phyloP scores from a whole-genome alignment of 371 early-diverging fungal genomes.

The Saksenaea vasiformis region DNA sequence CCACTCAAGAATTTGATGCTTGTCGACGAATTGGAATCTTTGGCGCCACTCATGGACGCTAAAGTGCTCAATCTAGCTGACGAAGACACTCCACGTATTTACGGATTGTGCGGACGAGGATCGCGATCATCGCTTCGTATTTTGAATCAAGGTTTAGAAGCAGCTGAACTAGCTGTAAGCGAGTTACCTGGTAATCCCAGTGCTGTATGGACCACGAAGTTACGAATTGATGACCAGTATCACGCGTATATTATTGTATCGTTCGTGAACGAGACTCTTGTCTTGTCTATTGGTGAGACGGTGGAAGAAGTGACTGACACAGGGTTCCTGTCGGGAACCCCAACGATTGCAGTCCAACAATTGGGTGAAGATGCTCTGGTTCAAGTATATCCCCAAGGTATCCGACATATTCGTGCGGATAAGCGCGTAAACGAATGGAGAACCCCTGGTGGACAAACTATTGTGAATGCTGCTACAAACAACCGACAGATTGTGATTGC shows the following conservation, averaged over 20 bases:
- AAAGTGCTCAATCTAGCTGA: slow-evolving; percentile 84
- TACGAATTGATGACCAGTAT: slow-evolving; percentile 63
- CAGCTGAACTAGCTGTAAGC: slow-evolving; percentile 87
- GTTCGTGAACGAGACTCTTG: slow-evolving; percentile 91
- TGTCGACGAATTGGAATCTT: slow-evolving; percentile 89
- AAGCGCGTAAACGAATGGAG: slow-evolving; percentile 94
- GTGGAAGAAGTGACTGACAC: slow-evolving; percentile 94
- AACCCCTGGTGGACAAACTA: slow-evolving; percentile 73
- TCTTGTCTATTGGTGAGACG: slow-evolving; percentile 91
- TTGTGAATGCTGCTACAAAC: slow-evolving; percentile 82
- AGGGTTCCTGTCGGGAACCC: slow-evolving; percentile 78
- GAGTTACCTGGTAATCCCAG: slow-evolving; percentile 94
- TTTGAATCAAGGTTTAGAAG: slow-evolving; percentile 91
- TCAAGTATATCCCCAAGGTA: slow-evolving; percentile 87
- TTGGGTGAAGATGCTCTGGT: slow-evolving; percentile 89
- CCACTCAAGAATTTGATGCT: slow-evolving; percentile 80
- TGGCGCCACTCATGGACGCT: slow-evolving; percentile 76
- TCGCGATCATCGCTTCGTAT: slow-evolving; percentile 83
- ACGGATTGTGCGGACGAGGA: slow-evolving; percentile 87
- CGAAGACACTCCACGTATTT: slow-evolving; percentile 94
- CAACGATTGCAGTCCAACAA: slow-evolving; percentile 85
- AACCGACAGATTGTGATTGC: slow-evolving; percentile 84
- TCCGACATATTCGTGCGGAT: slow-evolving; percentile 87
- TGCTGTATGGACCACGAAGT: slow-evolving; percentile 92
- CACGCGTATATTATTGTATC: slow-evolving; percentile 93